phyloP scores from a whole-genome alignment of 1,139 yeast genomes.

The Lodderomyces beijingensis region DNA sequence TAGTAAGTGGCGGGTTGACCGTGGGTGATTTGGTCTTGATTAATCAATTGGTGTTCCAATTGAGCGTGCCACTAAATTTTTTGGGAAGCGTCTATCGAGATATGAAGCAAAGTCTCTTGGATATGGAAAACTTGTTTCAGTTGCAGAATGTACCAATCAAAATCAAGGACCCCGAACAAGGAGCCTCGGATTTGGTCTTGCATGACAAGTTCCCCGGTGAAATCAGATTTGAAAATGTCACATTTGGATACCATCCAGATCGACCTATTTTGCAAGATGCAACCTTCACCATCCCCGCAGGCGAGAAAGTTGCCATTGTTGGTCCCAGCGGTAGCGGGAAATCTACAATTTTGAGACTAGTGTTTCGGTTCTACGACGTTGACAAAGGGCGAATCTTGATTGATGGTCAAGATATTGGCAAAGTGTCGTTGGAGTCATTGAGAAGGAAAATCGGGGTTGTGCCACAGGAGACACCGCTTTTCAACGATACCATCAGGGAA shows the following conservation, averaged over 20 bases:
- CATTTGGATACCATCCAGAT: slow-evolving; percentile 88
- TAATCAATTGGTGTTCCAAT: slow-evolving; percentile 92
- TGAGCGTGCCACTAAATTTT: slow-evolving; percentile 90
- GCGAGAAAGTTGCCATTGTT: slow-evolving; percentile 85
- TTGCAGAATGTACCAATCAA: slow-evolving; percentile 70
- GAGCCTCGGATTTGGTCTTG: slow-evolving; percentile 58
- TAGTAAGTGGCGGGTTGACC: slow-evolving; percentile 71
- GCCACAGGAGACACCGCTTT: slow-evolving; percentile 96
- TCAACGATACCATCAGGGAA: slow-evolving; percentile 85
- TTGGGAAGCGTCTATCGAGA: slow-evolving; percentile 94
- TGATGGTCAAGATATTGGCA: slow-evolving; percentile 85
- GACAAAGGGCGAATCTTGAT: slow-evolving; percentile 71
- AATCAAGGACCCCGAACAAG: slow-evolving; percentile 53
- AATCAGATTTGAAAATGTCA: slow-evolving; percentile 82
- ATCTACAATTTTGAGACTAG: slow-evolving; percentile 78
- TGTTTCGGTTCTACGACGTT: slow-evolving; percentile 88
- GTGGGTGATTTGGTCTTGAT: slow-evolving; percentile 97
- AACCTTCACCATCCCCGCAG: slow-evolving; percentile 83
- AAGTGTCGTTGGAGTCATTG: slow-evolving; percentile 71
- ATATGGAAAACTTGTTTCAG: slow-evolving; percentile 88
- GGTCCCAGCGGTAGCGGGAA: slow-evolving; percentile 97
- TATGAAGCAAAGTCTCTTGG: slow-evolving; percentile 83
- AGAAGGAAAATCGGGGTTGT: slow-evolving; percentile 82
- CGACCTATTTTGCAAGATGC: slow-evolving; percentile 83
- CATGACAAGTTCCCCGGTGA: slow-evolving; percentile 53